A percentile compares a stretch with the other conserved stretches of the same genome.
These are phyloP conservation scores for Metschnikowia bowlesiae DNA, from an alignment of 805 yeast species.

Conservation along the genomic window DNA sequence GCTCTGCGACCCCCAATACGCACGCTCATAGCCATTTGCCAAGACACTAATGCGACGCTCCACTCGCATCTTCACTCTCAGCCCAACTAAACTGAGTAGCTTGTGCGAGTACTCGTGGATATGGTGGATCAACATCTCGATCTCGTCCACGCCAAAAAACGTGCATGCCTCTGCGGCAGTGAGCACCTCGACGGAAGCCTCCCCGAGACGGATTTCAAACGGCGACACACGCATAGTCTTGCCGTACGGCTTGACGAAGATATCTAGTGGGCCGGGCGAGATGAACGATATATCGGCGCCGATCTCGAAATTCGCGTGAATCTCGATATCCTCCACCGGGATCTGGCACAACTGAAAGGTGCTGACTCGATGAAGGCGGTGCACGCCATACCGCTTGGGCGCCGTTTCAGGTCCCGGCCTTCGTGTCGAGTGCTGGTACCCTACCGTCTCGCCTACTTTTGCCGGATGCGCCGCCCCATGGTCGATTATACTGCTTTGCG, in stretches of 20 bases:
- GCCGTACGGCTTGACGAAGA: slow-evolving; percentile 14
- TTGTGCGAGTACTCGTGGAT: not conserved
- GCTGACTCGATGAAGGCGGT: not conserved
- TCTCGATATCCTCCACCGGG: not conserved
- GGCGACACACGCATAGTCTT: slow-evolving; percentile 15
- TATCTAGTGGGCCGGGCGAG: slow-evolving; percentile 6
- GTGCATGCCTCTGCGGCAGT: slow-evolving; percentile 10
- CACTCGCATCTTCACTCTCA: not conserved
- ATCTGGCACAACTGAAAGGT: not conserved
- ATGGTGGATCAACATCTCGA: slow-evolving; percentile 13
- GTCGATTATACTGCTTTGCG: not conserved
- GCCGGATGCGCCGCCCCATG: too few relatives aligned
- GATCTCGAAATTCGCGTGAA: slow-evolving; percentile 5
- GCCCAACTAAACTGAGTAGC: slow-evolving; percentile 1
- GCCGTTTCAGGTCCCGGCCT: not conserved
- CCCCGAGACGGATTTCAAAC: slow-evolving; percentile 5
- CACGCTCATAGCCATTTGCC: slow-evolving; percentile 3
- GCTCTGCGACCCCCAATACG: slow-evolving; percentile 11
- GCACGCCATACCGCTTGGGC: not conserved
- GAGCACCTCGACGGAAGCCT: slow-evolving; percentile 6
- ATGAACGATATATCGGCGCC: not conserved
- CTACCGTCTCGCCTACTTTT: too few relatives aligned
- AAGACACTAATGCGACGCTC: not conserved
- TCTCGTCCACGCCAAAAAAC: slow-evolving; percentile 14
- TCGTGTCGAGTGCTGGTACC: too few relatives aligned